Evolutionary conservation across 1,284 basidiomycete genomes (phyloP).

Genomic region (Pascua guehoae): DNA sequence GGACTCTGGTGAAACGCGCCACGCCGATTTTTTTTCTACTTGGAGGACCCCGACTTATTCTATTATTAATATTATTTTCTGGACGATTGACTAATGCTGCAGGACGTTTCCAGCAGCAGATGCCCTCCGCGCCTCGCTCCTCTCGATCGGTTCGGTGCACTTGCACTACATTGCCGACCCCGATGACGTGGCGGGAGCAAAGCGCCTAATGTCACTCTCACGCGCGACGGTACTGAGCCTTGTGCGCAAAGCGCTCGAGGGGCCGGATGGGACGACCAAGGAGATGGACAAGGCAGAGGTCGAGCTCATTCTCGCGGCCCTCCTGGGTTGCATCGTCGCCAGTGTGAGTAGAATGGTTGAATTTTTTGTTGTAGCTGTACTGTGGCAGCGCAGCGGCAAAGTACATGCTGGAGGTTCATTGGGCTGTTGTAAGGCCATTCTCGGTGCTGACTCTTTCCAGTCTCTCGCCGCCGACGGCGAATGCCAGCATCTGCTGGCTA

Average conservation of each 20-base stretch:
- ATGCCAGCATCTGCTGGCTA: constrained; percentile 37
- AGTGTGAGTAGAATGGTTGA: constrained; percentile 25
- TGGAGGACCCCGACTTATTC: background rate
- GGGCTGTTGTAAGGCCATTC: no score
- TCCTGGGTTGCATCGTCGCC: constrained; percentile 35
- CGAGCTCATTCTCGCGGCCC: constrained; percentile 33
- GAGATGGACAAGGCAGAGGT: constrained; percentile 24
- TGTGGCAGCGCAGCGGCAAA: no score
- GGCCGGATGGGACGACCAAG: constrained; percentile 14
- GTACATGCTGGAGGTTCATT: background rate
- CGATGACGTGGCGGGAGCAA: constrained; percentile 25
- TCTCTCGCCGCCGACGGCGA: constrained; percentile 36
- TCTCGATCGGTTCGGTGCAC: constrained; percentile 39
- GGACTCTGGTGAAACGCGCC: background rate
- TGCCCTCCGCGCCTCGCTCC: constrained; percentile 33
- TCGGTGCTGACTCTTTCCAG: constrained; percentile 13
- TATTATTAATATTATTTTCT: background rate
- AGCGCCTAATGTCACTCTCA: constrained; percentile 23
- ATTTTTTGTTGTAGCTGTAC: background rate
- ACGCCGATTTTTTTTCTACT: background rate
- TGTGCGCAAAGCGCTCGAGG: constrained; percentile 22
- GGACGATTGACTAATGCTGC: background rate
- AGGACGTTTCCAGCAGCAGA: constrained; percentile 30
- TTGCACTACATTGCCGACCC: constrained; percentile 30
- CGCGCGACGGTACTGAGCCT: constrained; percentile 25